phyloP scores from a whole-genome alignment of 192 early-diverging fungal genomes.

The Irineochytrium annulatum region DNA sequence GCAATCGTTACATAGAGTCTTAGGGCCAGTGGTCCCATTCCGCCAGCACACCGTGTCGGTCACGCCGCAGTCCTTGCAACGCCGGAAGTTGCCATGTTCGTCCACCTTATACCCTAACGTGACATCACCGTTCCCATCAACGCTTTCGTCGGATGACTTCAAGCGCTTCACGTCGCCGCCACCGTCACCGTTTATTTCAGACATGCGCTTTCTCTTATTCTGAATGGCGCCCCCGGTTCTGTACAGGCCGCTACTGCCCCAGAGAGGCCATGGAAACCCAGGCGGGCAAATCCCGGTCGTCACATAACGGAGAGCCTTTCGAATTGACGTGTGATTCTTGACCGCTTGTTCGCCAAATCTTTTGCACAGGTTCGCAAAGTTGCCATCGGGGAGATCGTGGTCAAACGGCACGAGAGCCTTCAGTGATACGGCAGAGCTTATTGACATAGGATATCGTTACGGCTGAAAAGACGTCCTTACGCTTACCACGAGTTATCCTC shows the following conservation, averaged over 20 bases:
- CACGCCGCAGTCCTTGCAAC: neutral
- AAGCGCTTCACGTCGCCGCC: too few relatives aligned
- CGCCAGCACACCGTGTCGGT: conserved; percentile 4
- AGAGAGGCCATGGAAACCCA: conserved; percentile 1
- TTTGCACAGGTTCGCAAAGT: neutral
- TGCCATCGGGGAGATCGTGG: neutral
- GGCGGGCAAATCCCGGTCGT: neutral
- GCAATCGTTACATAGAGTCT: conserved; percentile 4
- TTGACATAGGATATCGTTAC: too few relatives aligned
- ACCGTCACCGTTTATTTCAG: too few relatives aligned
- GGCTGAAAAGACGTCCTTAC: neutral
- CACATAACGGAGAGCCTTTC: neutral
- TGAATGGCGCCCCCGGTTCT: conserved; percentile 1
- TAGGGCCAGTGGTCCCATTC: neutral
- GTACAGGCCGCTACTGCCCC: neutral
- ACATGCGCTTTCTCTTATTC: neutral
- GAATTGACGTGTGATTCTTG: neutral
- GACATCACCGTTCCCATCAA: neutral
- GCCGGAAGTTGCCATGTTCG: too few relatives aligned
- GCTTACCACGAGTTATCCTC: neutral
- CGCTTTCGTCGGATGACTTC: too few relatives aligned
- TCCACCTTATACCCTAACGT: neutral
- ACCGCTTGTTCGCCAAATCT: conserved; percentile 2
- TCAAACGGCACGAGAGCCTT: neutral
- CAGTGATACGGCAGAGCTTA: neutral